Conservation (phyloP, 176 grass and related monocot genomes). For the Zoysia pacifica region DNA sequence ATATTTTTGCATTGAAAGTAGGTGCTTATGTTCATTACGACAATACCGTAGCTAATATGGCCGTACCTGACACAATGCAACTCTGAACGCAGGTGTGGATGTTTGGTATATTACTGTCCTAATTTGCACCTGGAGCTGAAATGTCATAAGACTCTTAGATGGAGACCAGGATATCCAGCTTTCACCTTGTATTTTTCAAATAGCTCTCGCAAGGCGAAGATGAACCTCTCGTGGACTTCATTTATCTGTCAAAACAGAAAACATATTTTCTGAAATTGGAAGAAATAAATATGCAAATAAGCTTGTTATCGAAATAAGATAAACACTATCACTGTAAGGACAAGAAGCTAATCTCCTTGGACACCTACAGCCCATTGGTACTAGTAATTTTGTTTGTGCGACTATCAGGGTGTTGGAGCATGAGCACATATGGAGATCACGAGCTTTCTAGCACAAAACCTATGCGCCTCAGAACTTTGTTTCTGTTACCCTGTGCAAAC, state of each 20-base stretch:
- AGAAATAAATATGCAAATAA: not conserved
- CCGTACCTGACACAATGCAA: too few species aligned
- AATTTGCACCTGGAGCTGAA: constrained; percentile 5
- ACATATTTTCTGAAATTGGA: constrained; percentile 1
- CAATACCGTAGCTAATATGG: too few species aligned
- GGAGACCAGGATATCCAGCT: constrained; percentile 61
- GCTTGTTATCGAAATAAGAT: not conserved
- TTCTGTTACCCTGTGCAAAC: not conserved
- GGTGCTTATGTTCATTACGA: too few species aligned
- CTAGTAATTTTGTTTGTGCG: not conserved
- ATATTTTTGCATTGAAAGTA: too few species aligned
- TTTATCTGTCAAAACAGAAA: constrained; percentile 60
- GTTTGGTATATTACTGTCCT: not conserved
- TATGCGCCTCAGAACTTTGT: not conserved
- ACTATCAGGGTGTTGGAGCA: not conserved
- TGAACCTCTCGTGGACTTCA: constrained; percentile 70
- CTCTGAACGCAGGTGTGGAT: too few species aligned
- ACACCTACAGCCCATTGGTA: not conserved
- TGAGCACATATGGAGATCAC: not conserved
- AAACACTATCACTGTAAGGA: not conserved
- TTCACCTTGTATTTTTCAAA: constrained; percentile 78
- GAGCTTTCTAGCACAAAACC: not conserved
- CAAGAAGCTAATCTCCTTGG: not conserved
- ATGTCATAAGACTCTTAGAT: constrained; percentile 67
- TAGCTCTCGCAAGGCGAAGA: constrained; percentile 61